Conservation (phyloP, 2,329 filamentous ascomycete genomes). For the Colletotrichum sp. region DNA sequence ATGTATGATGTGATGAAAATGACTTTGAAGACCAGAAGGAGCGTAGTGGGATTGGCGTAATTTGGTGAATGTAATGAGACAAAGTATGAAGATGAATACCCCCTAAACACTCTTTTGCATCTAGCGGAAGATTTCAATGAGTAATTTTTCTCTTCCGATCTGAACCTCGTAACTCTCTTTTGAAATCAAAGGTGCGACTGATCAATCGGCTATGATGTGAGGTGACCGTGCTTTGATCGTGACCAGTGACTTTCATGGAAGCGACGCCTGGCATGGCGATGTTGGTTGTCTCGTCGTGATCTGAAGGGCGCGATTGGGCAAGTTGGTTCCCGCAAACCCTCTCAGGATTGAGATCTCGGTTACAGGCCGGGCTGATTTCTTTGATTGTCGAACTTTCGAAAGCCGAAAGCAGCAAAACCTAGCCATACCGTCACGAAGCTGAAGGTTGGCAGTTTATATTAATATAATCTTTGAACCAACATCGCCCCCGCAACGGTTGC, state of each 20-base stretch:
- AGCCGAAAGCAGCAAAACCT: accelerated
- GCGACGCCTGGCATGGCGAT: not conserved
- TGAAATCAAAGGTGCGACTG: not conserved
- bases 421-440: not conserved
- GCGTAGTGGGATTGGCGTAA: not conserved
- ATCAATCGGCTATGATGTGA: not conserved
- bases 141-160: not conserved
- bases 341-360: not conserved
- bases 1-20: constrained; percentile 5
- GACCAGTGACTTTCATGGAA: not conserved
- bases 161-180: accelerated
- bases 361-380: accelerated
- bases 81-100: not conserved
- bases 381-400: accelerated
- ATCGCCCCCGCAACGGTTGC: not conserved
- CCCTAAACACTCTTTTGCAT: constrained; percentile 8
- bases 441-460: not conserved
- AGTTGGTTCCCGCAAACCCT: not conserved
- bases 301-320: accelerated
- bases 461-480: not conserved
- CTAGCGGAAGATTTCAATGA: not conserved
- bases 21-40: not conserved
- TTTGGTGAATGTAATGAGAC: not conserved
- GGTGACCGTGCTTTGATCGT: not conserved
- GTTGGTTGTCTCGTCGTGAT: not conserved